A percentile compares a stretch with the other conserved stretches of the same genome.
These are phyloP conservation scores for Acanthamoeba healyi DNA, from an alignment of 208 protist genomes.

Conservation along the genomic window DNA sequence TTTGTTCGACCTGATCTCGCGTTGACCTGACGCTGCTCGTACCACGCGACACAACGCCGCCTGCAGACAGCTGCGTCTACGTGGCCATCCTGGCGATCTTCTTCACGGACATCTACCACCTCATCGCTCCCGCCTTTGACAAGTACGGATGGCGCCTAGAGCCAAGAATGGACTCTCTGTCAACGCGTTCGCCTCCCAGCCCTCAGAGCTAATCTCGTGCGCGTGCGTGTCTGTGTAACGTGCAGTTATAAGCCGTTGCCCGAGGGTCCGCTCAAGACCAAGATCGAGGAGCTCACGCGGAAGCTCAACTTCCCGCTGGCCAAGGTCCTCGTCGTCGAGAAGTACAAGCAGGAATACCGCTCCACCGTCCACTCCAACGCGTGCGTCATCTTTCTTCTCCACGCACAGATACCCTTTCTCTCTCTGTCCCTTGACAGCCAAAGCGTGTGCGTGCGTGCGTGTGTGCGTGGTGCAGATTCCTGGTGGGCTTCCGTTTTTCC, in stretches of 20 bases:
- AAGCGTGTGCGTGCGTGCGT: no score
- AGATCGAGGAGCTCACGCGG: conserved; percentile 5
- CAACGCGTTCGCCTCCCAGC: no score
- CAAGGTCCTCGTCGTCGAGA: conserved; percentile 39
- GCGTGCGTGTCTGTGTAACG: no score
- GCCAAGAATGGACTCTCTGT: no score
- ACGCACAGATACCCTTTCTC: not conserved
- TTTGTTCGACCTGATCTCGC: not conserved
- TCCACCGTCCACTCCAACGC: conserved; percentile 51
- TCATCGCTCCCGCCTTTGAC: conserved; percentile 40
- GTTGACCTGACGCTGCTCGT: no score
- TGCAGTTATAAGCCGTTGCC: conserved; percentile 7
- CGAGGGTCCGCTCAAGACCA: not conserved
- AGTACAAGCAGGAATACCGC: conserved; percentile 25
- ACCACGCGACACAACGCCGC: no score
- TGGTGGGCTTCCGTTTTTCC: conserved; percentile 77
- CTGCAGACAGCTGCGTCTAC: conserved; percentile 31
- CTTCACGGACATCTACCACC: conserved; percentile 64
- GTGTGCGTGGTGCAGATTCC: conserved; percentile 72
- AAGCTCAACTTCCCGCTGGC: conserved; percentile 41
- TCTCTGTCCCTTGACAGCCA: not conserved
- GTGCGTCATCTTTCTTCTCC: not conserved
- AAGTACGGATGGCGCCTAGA: not conserved
- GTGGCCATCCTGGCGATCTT: conserved; percentile 44
- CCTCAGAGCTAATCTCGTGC: no score